These are phyloP conservation scores for Chimonanthus salicifolius DNA, from an alignment of 164 flowering plant species.

Conservation along the genomic window DNA sequence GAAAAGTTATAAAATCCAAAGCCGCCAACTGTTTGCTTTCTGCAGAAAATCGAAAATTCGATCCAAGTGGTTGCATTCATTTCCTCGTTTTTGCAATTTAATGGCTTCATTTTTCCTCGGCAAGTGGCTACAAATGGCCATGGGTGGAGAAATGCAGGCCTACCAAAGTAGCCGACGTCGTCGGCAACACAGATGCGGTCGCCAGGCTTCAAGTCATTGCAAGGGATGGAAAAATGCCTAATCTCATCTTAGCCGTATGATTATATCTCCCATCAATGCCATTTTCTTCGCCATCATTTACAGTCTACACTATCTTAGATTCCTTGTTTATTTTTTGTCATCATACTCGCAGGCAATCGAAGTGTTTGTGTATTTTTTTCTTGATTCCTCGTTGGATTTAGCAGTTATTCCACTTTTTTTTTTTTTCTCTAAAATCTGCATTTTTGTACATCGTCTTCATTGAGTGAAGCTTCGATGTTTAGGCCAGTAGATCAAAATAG, in stretches of 20 bases:
- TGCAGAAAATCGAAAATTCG: not conserved
- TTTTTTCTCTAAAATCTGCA: too few species aligned
- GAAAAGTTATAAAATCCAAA: too few species aligned
- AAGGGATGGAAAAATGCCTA: constrained; percentile 94
- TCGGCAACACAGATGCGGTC: constrained; percentile 74
- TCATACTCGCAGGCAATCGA: not conserved
- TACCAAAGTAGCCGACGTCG: constrained; percentile 61
- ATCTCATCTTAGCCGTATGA: constrained; percentile 68
- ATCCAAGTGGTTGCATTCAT: not conserved
- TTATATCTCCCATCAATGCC: not conserved
- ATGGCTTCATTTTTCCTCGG: constrained; percentile 21
- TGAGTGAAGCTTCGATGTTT: too few species aligned
- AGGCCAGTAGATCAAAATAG: too few species aligned
- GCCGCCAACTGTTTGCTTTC: too few species aligned
- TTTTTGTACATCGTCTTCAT: too few species aligned
- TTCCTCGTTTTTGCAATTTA: not conserved
- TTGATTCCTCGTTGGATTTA: not conserved
- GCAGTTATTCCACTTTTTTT: too few species aligned
- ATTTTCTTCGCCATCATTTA: not conserved
- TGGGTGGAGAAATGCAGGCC: constrained; percentile 90
- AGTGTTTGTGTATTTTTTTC: not conserved
- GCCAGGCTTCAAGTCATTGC: constrained; percentile 73
- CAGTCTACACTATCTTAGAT: not conserved
- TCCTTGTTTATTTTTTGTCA: not conserved
- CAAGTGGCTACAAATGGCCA: constrained; percentile 47